Conservation (phyloP, 768 basidiomycete species). For the Russula olivacea region DNA sequence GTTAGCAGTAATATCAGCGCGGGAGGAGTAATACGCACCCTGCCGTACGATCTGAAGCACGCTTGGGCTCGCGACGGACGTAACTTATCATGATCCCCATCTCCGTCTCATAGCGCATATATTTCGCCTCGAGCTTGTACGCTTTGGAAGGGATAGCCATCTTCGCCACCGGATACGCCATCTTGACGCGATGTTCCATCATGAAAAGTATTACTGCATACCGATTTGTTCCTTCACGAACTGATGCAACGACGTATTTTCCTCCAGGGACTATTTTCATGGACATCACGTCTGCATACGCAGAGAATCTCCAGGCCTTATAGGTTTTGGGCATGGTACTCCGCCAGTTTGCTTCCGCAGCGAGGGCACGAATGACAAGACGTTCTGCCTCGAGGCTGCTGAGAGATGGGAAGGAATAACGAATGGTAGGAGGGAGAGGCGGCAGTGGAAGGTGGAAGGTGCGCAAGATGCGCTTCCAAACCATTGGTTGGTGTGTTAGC, state of each 20-base stretch:
- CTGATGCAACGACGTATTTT: conserved; percentile 22
- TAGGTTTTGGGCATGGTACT: conserved; percentile 19
- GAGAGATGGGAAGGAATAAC: conserved; percentile 18
- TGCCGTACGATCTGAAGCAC: conserved; percentile 7
- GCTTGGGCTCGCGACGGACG: conserved; percentile 21
- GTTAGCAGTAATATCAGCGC: neutral
- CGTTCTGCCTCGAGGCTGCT: conserved; percentile 25
- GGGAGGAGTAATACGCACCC: conserved; percentile 2
- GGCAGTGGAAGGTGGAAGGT: conserved; percentile 23
- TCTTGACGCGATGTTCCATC: conserved; percentile 26
- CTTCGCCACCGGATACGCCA: conserved; percentile 23
- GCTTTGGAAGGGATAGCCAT: conserved; percentile 13
- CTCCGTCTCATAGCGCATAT: conserved; percentile 11
- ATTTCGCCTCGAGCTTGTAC: conserved; percentile 23
- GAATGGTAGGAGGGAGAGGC: conserved; percentile 22
- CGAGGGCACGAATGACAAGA: conserved; percentile 20
- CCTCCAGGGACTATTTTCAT: conserved; percentile 26
- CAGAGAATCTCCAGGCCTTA: conserved; percentile 16
- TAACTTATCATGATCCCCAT: conserved; percentile 24
- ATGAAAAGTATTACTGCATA: conserved; percentile 22
- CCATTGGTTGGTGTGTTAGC: conserved; percentile 22
- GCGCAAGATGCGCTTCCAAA: conserved; percentile 25
- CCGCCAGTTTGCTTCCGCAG: conserved; percentile 26
- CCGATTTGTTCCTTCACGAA: conserved; percentile 11
- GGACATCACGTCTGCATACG: conserved; percentile 16